A percentile compares a stretch with the other conserved stretches of the same genome.
These are phyloP conservation scores for Umbelopsis isabellina DNA, from an alignment of 192 early-diverging fungal species.

Conservation along the genomic window DNA sequence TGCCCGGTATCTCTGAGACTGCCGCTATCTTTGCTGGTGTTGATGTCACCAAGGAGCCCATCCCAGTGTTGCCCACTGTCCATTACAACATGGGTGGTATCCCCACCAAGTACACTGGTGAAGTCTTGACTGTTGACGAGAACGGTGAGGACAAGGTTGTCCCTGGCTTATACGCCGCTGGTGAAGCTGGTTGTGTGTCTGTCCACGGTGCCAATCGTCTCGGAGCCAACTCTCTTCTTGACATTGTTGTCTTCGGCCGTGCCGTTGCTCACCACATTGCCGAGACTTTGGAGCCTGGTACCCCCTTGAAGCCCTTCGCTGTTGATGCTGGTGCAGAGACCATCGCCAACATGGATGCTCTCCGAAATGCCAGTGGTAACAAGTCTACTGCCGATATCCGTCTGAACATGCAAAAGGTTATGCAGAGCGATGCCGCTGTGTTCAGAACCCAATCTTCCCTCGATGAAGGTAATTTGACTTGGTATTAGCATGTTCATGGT, in stretches of 20 bases:
- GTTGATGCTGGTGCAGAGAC: constrained; percentile 84
- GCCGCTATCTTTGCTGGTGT: constrained; percentile 98
- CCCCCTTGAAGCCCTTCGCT: constrained; percentile 81
- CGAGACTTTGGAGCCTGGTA: constrained; percentile 86
- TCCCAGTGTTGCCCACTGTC: constrained; percentile 97
- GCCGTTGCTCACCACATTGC: constrained; percentile 94
- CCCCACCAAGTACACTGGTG: constrained; percentile 95
- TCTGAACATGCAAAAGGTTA: constrained; percentile 96
- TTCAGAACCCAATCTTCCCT: constrained; percentile 91
- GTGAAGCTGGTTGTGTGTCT: constrained; percentile 96
- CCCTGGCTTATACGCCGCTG: constrained; percentile 98
- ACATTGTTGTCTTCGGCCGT: constrained; percentile 98
- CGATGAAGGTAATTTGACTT: constrained; percentile 64
- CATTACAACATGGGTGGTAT: constrained; percentile 99
- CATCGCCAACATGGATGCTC: constrained; percentile 94
- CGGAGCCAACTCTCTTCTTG: constrained; percentile 97
- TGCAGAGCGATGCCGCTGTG: constrained; percentile 97
- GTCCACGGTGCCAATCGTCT: constrained; percentile 99
- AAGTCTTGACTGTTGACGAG: constrained; percentile 81
- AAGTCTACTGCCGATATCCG: constrained; percentile 84
- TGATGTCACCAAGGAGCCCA: constrained; percentile 99
- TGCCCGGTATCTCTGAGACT: constrained; percentile 99
- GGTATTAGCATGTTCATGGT: background rate
- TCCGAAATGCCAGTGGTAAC: constrained; percentile 82
- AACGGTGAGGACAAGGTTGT: constrained; percentile 90